Conservation (phyloP, 2,329 filamentous ascomycete species). For the Scedosporium apiospermum region DNA sequence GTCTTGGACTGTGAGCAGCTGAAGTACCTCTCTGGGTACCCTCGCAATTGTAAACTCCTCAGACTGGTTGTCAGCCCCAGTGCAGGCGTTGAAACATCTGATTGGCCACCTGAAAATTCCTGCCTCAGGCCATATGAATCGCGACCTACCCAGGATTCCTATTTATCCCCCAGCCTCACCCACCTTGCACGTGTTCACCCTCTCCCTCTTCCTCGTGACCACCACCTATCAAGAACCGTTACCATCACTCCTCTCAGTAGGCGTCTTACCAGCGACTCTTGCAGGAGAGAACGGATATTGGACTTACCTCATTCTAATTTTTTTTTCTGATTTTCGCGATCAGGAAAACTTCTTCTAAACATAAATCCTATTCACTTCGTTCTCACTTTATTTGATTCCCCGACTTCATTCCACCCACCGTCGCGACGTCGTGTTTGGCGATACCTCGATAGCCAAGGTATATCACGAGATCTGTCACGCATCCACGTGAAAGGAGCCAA, state of each 20-base stretch:
- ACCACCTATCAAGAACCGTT: slow-evolving; percentile 14
- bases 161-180: slow-evolving; percentile 26
- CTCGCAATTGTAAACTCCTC: not conserved
- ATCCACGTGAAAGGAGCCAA: slow-evolving; percentile 31
- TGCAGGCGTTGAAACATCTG: slow-evolving; percentile 1
- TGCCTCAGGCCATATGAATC: not conserved
- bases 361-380: slow-evolving; percentile 5
- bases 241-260: not conserved
- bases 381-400: slow-evolving; percentile 5
- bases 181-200: slow-evolving; percentile 30
- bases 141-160: slow-evolving; percentile 7
- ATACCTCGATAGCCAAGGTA: slow-evolving; percentile 13
- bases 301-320: not conserved
- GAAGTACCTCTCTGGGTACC: not conserved
- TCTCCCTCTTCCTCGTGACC: slow-evolving; percentile 29
- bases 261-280: not conserved
- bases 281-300: not conserved
- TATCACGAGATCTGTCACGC: slow-evolving; percentile 39
- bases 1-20: not conserved
- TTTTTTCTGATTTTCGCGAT: slow-evolving; percentile 4
- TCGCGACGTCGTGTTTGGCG: slow-evolving; percentile 2
- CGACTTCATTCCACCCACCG: slow-evolving; percentile 9
- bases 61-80: not conserved
- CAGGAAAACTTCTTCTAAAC: not conserved
- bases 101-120: slow-evolving; percentile 5